phyloP scores from a whole-genome alignment of 805 yeast genomes.

The Tanozyma kutaoensis region DNA sequence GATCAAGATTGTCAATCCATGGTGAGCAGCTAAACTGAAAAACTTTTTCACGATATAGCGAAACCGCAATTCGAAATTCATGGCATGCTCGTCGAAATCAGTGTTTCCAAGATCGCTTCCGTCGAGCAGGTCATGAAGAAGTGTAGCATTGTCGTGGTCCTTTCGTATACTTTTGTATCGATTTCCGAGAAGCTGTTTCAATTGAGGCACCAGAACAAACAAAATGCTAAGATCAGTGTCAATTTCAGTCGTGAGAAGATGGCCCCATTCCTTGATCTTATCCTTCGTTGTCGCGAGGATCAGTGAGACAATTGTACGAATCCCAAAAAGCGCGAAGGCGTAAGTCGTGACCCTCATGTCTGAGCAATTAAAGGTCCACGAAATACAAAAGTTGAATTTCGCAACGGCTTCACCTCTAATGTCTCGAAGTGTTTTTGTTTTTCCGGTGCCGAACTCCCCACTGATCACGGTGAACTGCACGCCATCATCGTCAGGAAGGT shows the following conservation, averaged over 20 bases:
- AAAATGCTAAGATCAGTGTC: slow-evolving; percentile 28
- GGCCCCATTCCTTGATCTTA: slow-evolving; percentile 25
- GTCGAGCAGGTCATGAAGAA: no score
- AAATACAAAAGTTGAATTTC: slow-evolving; percentile 13
- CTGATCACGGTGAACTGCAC: slow-evolving; percentile 15
- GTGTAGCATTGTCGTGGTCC: slow-evolving; percentile 1
- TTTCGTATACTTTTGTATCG: slow-evolving; percentile 15
- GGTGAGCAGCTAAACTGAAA: slow-evolving; percentile 24
- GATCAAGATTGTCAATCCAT: slow-evolving; percentile 30
- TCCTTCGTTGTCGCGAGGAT: slow-evolving; percentile 23
- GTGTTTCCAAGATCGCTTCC: background rate
- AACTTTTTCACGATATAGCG: slow-evolving; percentile 28
- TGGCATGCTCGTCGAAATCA: slow-evolving; percentile 8
- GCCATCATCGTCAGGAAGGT: slow-evolving; percentile 1
- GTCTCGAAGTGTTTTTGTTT: slow-evolving; percentile 26
- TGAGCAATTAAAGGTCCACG: slow-evolving; percentile 17
- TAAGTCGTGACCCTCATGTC: slow-evolving; percentile 18
- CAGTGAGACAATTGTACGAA: slow-evolving; percentile 25
- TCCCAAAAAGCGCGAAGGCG: slow-evolving; percentile 20
- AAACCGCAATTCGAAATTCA: slow-evolving; percentile 23
- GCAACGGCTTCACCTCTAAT: slow-evolving; percentile 19
- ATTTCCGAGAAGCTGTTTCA: slow-evolving; percentile 27
- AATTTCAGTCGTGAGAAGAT: slow-evolving; percentile 19
- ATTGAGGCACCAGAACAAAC: slow-evolving; percentile 30
- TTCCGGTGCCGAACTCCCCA: slow-evolving; percentile 35